Evolutionary conservation across 495 filamentous ascomycete species (phyloP).

Genomic region (Pseudevernia furfuracea): DNA sequence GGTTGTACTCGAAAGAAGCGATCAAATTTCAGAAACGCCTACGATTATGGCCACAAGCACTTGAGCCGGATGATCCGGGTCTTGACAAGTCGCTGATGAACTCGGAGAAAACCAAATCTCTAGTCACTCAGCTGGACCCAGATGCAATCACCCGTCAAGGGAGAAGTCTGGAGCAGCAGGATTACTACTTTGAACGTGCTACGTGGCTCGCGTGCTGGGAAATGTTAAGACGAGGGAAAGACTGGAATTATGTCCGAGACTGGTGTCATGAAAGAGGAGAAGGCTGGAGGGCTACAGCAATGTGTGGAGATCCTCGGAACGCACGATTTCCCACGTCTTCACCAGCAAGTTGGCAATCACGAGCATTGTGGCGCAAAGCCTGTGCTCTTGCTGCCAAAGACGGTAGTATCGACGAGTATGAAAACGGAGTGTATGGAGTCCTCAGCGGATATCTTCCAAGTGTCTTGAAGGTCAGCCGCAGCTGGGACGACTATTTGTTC

Average conservation of each 20-base stretch:
- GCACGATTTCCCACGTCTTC: background rate
- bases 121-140: slow-evolving; percentile 90
- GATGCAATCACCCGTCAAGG: slow-evolving; percentile 77
- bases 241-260: slow-evolving; percentile 62
- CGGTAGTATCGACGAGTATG: slow-evolving; percentile 62
- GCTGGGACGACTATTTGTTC: slow-evolving; percentile 89
- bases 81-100: slow-evolving; percentile 49
- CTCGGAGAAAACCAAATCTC: slow-evolving; percentile 49
- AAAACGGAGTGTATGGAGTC: slow-evolving; percentile 82
- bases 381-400: slow-evolving; percentile 69
- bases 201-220: slow-evolving; percentile 87
- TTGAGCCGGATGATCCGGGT: slow-evolving; percentile 51
- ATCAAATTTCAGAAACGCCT: slow-evolving; percentile 86
- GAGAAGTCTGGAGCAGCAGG: slow-evolving; percentile 63
- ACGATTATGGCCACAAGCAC: slow-evolving; percentile 52
- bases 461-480: slow-evolving; percentile 65
- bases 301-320: slow-evolving; percentile 40
- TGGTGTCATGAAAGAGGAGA: slow-evolving; percentile 75
- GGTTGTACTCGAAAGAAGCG: slow-evolving; percentile 81
- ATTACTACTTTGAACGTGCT: slow-evolving; percentile 76
- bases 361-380: slow-evolving; percentile 69
- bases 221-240: slow-evolving; percentile 70
- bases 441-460: slow-evolving; percentile 74
- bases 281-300: slow-evolving; percentile 71
- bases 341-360: slow-evolving; percentile 29